Evolutionary conservation across 2,329 filamentous ascomycete species (phyloP), one percentile per base, ranked within the genome.

Genomic region (Diaporthe sp.): DNA sequence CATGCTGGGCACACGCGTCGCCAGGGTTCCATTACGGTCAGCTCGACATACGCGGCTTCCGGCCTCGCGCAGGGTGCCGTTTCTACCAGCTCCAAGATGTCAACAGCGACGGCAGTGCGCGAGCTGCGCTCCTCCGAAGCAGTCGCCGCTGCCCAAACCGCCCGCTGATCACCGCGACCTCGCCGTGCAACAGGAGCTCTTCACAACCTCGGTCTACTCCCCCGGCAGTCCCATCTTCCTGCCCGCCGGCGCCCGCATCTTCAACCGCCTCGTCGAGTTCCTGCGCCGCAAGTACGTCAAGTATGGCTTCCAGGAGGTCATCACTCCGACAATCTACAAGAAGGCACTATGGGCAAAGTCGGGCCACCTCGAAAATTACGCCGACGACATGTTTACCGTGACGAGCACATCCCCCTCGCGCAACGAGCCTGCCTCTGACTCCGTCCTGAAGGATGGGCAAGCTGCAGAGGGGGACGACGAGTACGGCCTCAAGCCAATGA

Each of bases 251-350:
- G 89, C 95, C 0, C 91, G 92, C 73, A 90, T 97, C 78, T 95
- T 97, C 86, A 96, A 97, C 81, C 93, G 94, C 71, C 90, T 97
- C 30, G 91, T 95, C 75, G 89, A 92, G 56, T 97, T 97, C 80
- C 88, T 97, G 72, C 93, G 95, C 76, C 92, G 92, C 74, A 94
- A 97, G 81, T 97, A 97, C 80, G 90, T 93, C 35, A 90, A 92
- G 77, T 97, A 96, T 83, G 95, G 95, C 75, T 97, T 96, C 81
- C 89, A 95, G 77, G 95, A 97, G 82, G 95, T 97, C 77, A 92
- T 97, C 78, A 97, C 94, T 10, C 95, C 95, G 2, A 97, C 92
- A 65, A 97, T 97, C 80, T 97, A 97, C 87, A 97, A 97, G 81
- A 94, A 94, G 82, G 92, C 93, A 8, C 85, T 97, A 39, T 97